Evolutionary conservation across 805 yeast genomes (phyloP).

Genomic region (Ogataea siamensis): DNA sequence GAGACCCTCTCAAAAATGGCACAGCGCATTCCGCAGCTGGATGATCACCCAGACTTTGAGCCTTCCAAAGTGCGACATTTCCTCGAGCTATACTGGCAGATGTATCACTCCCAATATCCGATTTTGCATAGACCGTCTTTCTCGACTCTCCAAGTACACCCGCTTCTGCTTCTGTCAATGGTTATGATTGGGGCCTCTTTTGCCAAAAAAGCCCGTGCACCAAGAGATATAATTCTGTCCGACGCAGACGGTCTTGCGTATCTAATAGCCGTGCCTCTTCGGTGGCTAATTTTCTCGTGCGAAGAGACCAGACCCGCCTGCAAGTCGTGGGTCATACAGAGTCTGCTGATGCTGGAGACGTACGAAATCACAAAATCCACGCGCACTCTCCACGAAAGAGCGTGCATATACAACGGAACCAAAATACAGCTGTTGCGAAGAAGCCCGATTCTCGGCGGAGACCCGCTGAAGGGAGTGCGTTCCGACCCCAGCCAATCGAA

Average conservation of each 20-base stretch:
- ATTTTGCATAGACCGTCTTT: constrained; percentile 48
- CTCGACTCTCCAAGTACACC: constrained; percentile 48
- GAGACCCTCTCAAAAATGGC: constrained; percentile 17
- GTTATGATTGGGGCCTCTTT: constrained; percentile 50
- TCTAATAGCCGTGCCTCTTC: constrained; percentile 41
- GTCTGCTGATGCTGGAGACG: constrained; percentile 46
- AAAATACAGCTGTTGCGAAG: constrained; percentile 49
- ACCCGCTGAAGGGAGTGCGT: constrained; percentile 34
- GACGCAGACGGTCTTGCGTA: constrained; percentile 31
- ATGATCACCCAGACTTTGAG: constrained; percentile 22
- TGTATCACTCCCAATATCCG: constrained; percentile 55
- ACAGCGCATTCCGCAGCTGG: constrained; percentile 20
- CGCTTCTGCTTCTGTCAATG: constrained; percentile 53
- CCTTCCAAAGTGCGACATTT: constrained; percentile 21
- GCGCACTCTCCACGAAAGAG: constrained; percentile 48
- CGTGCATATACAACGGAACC: constrained; percentile 50
- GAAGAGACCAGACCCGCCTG: constrained; percentile 45
- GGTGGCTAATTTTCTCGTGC: constrained; percentile 45
- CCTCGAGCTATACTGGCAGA: constrained; percentile 46
- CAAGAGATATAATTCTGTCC: constrained; percentile 9
- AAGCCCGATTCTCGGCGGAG: constrained; percentile 45
- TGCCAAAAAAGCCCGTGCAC: constrained; percentile 10
- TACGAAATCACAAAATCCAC: constrained; percentile 45
- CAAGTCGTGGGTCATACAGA: constrained; percentile 49
- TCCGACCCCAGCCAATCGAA: constrained; percentile 27